These are phyloP conservation scores for Chlorella sp. DNA, from an alignment of 139 green algal species.

Conservation along the genomic window DNA sequence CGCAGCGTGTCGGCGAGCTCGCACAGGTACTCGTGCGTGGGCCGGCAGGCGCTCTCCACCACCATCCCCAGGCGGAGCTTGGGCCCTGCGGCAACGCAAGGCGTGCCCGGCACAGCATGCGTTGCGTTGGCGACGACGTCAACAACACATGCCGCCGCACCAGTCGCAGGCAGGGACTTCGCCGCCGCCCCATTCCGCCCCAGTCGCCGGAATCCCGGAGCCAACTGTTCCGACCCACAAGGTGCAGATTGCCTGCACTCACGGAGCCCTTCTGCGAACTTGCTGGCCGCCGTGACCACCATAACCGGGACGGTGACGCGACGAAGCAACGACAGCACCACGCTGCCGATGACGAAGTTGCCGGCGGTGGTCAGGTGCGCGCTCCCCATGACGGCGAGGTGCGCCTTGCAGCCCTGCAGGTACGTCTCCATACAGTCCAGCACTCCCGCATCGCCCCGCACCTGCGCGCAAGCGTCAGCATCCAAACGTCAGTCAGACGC, in stretches of 20 bases:
- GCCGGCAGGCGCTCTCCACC: background rate
- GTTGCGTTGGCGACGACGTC: too few species aligned
- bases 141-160: too few species aligned
- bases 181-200: too few species aligned
- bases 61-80: constrained; percentile 1
- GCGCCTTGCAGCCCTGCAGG: constrained; percentile 70
- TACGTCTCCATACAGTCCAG: constrained; percentile 21
- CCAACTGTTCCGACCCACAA: too few species aligned
- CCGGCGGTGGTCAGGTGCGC: constrained; percentile 2
- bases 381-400: background rate
- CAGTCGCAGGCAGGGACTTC: too few species aligned
- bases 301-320: background rate
- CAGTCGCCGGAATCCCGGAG: too few species aligned
- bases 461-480: too few species aligned
- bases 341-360: background rate
- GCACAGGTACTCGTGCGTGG: background rate
- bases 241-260: too few species aligned
- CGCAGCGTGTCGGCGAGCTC: background rate
- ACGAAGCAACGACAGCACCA: background rate
- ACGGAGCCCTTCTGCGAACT: too few species aligned
- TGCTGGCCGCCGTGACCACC: background rate
- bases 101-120: too few species aligned
- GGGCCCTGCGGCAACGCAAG: too few species aligned
- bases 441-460: background rate
- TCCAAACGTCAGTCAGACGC: too few species aligned